Evolutionary conservation across 768 basidiomycete species (phyloP).

Genomic region (Lactarius tabidus): DNA sequence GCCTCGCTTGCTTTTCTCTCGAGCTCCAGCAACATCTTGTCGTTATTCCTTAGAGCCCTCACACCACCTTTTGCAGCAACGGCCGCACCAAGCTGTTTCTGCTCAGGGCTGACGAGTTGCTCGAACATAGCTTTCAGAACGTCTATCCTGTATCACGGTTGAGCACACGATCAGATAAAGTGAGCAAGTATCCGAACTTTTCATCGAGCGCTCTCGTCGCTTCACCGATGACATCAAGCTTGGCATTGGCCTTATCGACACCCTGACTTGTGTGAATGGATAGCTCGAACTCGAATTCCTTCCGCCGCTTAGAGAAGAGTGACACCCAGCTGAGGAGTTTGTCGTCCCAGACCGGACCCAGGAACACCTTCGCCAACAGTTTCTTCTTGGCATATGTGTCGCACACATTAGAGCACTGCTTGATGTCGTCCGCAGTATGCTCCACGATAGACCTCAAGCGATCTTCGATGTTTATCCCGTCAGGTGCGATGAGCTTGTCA

Average conservation of each 20-base stretch:
- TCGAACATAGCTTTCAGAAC: constrained; percentile 22
- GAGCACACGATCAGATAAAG: background rate
- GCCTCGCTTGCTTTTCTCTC: constrained; percentile 21
- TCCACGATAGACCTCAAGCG: constrained; percentile 34
- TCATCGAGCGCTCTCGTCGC: constrained; percentile 19
- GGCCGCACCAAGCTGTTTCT: constrained; percentile 8
- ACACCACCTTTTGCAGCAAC: constrained; percentile 29
- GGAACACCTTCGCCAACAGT: constrained; percentile 31
- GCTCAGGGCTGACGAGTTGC: constrained; percentile 21
- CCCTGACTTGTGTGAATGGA: constrained; percentile 29
- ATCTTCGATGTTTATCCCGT: constrained; percentile 35
- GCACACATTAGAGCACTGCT: constrained; percentile 34
- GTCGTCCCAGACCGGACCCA: constrained; percentile 32
- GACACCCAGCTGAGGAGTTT: constrained; percentile 28
- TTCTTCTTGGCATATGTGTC: constrained; percentile 34
- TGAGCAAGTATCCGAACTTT: constrained; percentile 17
- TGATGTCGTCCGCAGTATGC: constrained; percentile 32
- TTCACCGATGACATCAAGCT: constrained; percentile 17
- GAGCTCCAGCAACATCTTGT: constrained; percentile 25
- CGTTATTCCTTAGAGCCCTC: constrained; percentile 23
- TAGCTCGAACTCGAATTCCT: constrained; percentile 33
- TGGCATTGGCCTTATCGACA: constrained; percentile 15
- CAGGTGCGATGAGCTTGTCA: constrained; percentile 29
- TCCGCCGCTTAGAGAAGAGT: constrained; percentile 27
- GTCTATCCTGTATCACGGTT: constrained; percentile 19